A percentile compares a stretch with the other conserved stretches of the same genome.
phyloP scores from a whole-genome alignment of 306 rosid species.

The Hippophae rhamnoides region DNA sequence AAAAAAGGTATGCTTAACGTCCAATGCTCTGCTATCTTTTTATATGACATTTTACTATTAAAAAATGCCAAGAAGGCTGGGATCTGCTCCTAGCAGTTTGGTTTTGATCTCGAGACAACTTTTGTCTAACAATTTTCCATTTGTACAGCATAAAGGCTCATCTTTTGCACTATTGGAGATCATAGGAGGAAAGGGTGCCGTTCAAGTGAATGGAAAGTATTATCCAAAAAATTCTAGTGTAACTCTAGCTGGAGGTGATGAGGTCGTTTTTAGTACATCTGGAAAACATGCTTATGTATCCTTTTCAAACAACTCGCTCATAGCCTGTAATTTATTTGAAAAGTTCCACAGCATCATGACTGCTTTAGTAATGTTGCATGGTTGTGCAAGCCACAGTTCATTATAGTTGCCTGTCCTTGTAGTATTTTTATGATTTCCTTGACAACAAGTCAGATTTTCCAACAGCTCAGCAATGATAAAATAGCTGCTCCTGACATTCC shows the following conservation, averaged over 20 bases:
- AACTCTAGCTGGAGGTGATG: slow-evolving; percentile 75
- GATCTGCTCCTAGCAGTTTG: neutral
- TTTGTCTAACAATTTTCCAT: slow-evolving; percentile 18
- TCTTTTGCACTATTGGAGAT: slow-evolving; percentile 67
- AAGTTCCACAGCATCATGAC: neutral
- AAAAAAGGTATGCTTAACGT: slow-evolving; percentile 52
- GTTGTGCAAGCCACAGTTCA: neutral
- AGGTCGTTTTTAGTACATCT: slow-evolving; percentile 57
- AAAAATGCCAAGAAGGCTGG: neutral
- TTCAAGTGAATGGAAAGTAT: slow-evolving; percentile 64
- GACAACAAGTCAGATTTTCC: slow-evolving; percentile 58
- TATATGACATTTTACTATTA: slow-evolving; percentile 3
- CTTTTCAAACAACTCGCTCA: slow-evolving; percentile 32
- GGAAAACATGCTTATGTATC: slow-evolving; percentile 94
- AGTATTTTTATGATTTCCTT: slow-evolving; percentile 28
- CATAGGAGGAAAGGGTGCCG: slow-evolving; percentile 59
- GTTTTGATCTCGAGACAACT: neutral
- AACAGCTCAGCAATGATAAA: slow-evolving; percentile 51
- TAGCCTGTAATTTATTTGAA: neutral
- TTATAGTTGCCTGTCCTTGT: slow-evolving; percentile 1
- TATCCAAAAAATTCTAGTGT: slow-evolving; percentile 39
- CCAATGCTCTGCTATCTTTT: slow-evolving; percentile 4
- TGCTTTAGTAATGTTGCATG: neutral
- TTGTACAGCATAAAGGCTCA: slow-evolving; percentile 53
- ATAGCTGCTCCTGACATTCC: slow-evolving; percentile 45